Percentiles rank a stretch among this genome's conserved stretches.
These are phyloP conservation scores for Xylariaceae sp. DNA, from an alignment of 2,329 filamentous ascomycete species.

Conservation along the genomic window DNA sequence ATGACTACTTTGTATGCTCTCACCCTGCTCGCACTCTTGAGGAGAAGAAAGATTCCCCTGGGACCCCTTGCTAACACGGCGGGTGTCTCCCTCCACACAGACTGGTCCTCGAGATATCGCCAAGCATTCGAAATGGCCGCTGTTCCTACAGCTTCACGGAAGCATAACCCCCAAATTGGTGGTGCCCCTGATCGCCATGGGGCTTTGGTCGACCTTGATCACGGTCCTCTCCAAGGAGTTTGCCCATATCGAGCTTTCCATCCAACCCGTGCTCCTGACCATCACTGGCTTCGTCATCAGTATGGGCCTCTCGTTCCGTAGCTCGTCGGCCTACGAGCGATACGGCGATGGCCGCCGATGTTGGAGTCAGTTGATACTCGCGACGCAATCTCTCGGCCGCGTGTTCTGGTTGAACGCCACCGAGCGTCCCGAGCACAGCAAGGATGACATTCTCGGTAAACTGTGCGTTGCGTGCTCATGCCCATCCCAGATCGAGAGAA, in stretches of 20 bases:
- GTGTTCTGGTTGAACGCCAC: constrained; percentile 75
- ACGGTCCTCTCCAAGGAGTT: constrained; percentile 49
- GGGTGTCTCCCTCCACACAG: constrained; percentile 22
- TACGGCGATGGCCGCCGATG: constrained; percentile 55
- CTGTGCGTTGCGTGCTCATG: constrained; percentile 36
- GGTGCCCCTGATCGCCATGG: constrained; percentile 59
- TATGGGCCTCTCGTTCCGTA: constrained; percentile 71
- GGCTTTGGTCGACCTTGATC: constrained; percentile 60
- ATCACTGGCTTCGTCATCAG: constrained; percentile 82
- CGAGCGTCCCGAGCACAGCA: constrained; percentile 50
- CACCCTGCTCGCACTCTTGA: not conserved
- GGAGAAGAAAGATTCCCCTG: not conserved
- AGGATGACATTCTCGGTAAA: constrained; percentile 65
- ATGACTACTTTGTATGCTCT: constrained; percentile 42
- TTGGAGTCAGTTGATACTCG: constrained; percentile 56
- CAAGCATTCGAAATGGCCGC: constrained; percentile 72
- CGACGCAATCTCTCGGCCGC: constrained; percentile 63
- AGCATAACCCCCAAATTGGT: constrained; percentile 70
- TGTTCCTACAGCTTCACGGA: constrained; percentile 71
- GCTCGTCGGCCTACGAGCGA: constrained; percentile 72
- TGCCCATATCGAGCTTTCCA: constrained; percentile 40
- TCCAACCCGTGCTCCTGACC: constrained; percentile 68
- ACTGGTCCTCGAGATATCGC: constrained; percentile 62
- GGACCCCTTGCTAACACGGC: constrained; percentile 1
- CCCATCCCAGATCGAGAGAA: not conserved